Evolutionary conservation across 2,329 filamentous ascomycete genomes (phyloP), one percentile per base, ranked within the genome.

Genomic region (Chrysosporium keratinophilum): DNA sequence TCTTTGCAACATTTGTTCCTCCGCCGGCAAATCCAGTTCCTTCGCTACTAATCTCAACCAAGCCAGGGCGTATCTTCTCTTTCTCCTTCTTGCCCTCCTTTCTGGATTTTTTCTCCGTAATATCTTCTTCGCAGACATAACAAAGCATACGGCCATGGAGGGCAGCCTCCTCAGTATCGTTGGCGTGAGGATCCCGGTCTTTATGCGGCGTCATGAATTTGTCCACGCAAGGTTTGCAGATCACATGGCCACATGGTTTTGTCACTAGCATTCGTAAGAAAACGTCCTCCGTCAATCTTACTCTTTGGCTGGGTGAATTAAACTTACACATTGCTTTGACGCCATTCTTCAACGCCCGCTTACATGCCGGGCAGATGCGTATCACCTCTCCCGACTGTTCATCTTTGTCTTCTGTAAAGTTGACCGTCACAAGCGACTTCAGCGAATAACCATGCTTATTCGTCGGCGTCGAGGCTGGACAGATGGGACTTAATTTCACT

Each of bases 1-100:
- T 93, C 70, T 86, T 85, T 14, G 94, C 88, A 62, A 87, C 80
- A 64, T 85, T 95, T 50, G 80, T 79, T 2, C 93, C 91, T n/a
- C 85, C 84, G 3, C 88, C 86, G 3, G 91, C 90, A 69, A 95
- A 97, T 0, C 91, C 91, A 0, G 91, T 97, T 0, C 91, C 91
- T 62, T 96, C 91, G 35, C 84, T 87, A 60, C 80, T 83, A 47
- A 97, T 78, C 64, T 86, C 81, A 2, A 96, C 83, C 34, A 96
- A 65, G 0, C 90, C 90, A 0, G 83, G 80, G 56, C 76, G 81
- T 35, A 85, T 76, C 50, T 74, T 80, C 35, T 82, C 77, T 60
- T 80, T 80, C 41, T 72, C 70, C 31, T 72, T 70, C 31, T 72
- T 73, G 46, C 77, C 66, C 59, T 70, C 65, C 56, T 63, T 61